These are phyloP conservation scores for Mollisia scopiformis DNA, from an alignment of 2,329 filamentous ascomycete species.

Conservation along the genomic window DNA sequence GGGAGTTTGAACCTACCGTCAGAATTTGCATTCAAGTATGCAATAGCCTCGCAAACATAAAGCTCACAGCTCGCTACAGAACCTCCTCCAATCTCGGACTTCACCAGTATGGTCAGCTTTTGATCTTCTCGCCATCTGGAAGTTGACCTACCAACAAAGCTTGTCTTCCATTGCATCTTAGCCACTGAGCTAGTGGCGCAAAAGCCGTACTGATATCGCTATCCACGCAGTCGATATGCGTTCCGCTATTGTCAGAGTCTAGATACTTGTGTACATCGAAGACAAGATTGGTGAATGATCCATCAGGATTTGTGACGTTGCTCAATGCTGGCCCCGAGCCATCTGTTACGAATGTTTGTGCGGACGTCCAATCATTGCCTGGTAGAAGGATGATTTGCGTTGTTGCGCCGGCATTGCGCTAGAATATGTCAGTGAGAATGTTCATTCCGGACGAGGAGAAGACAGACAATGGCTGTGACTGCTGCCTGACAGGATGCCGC, in stretches of 20 bases:
- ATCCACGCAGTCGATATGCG: constrained; percentile 52
- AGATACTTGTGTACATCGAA: constrained; percentile 65
- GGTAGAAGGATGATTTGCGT: constrained; percentile 67
- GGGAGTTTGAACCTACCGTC: constrained; percentile 29
- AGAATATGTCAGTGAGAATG: background rate
- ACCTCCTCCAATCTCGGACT: constrained; percentile 50
- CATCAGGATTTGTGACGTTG: constrained; percentile 60
- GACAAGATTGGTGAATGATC: constrained; percentile 53
- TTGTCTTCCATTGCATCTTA: constrained; percentile 50
- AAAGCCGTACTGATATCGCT: constrained; percentile 53
- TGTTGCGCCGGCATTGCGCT: constrained; percentile 58
- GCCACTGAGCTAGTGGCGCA: constrained; percentile 46
- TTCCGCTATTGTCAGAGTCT: constrained; percentile 60
- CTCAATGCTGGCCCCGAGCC: constrained; percentile 55
- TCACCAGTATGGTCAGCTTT: background rate
- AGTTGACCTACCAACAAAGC: constrained; percentile 43
- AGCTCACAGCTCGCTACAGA: constrained; percentile 21
- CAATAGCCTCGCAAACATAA: constrained; percentile 28
- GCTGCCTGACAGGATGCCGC: constrained; percentile 60
- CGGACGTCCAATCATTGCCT: constrained; percentile 60
- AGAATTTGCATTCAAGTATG: constrained; percentile 32
- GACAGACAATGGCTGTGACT: constrained; percentile 58
- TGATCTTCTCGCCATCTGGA: background rate
- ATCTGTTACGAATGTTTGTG: constrained; percentile 49
- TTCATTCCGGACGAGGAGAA: background rate